Evolutionary conservation across 208 protist species (phyloP).

Genomic region (Blastocrithidia nonstop): DNA sequence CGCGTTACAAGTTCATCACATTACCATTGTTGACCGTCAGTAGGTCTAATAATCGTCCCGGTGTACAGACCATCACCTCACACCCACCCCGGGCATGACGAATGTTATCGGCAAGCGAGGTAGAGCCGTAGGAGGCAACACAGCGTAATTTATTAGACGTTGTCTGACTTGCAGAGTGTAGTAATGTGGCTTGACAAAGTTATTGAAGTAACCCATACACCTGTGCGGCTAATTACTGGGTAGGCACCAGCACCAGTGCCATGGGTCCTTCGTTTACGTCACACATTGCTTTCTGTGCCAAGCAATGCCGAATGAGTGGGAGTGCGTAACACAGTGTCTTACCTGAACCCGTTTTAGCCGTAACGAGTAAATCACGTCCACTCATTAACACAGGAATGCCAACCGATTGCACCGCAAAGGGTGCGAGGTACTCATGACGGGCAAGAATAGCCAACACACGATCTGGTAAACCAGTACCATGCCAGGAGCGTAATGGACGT

Average conservation of each 20-base stretch:
- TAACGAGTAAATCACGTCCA: constrained; percentile 80
- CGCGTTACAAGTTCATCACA: constrained; percentile 35
- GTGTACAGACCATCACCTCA: constrained; percentile 74
- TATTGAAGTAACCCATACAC: constrained; percentile 62
- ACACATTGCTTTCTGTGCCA: constrained; percentile 67
- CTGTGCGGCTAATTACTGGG: constrained; percentile 88
- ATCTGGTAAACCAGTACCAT: constrained; percentile 63
- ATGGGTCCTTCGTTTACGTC: constrained; percentile 75
- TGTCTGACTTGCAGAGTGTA: too few species aligned
- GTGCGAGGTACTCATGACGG: constrained; percentile 24
- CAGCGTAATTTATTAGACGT: constrained; percentile 33
- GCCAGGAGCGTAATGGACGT: constrained; percentile 63
- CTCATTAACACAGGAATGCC: constrained; percentile 67
- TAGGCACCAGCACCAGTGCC: constrained; percentile 84
- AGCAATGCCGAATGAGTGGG: constrained; percentile 81
- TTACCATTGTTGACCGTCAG: constrained; percentile 68
- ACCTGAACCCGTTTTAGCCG: constrained; percentile 89
- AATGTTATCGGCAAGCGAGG: constrained; percentile 66
- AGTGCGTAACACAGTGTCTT: constrained; percentile 90
- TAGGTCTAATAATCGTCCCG: constrained; percentile 78
- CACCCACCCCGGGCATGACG: constrained; percentile 32
- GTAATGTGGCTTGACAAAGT: constrained; percentile 29
- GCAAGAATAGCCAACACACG: constrained; percentile 42
- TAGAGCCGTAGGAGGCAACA: constrained; percentile 63
- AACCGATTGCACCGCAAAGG: constrained; percentile 81